Evolutionary conservation across 2,329 filamentous ascomycete species (phyloP).

Genomic region (Aspergillus versicolor): DNA sequence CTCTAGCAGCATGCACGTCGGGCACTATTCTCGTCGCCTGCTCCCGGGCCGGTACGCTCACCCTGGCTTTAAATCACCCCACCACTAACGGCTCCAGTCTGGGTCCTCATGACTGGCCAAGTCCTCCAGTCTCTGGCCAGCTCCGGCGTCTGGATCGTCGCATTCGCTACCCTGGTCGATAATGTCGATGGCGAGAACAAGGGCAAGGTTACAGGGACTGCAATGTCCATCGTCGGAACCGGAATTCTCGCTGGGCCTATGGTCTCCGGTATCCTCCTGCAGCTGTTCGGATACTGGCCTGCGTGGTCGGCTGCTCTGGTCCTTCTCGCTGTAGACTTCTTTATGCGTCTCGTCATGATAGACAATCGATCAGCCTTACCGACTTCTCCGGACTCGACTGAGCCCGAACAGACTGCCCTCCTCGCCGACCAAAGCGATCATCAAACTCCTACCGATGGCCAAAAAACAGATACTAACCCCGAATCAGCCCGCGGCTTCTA

Average conservation of each 20-base stretch:
- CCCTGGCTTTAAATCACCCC: background rate
- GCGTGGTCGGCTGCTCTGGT: conserved; percentile 29
- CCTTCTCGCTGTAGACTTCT: conserved; percentile 29
- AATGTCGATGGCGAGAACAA: conserved; percentile 26
- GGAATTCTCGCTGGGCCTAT: conserved; percentile 31
- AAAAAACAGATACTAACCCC: background rate
- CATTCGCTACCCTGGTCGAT: conserved; percentile 29
- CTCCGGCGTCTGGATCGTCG: conserved; percentile 33
- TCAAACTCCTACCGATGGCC: no score
- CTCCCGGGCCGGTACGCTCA: conserved; percentile 19
- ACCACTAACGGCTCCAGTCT: conserved; percentile 14
- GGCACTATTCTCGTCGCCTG: conserved; percentile 28
- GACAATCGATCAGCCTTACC: conserved; percentile 14
- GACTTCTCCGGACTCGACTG: background rate
- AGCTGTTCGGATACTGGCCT: conserved; percentile 31
- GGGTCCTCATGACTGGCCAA: conserved; percentile 26
- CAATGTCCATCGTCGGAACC: conserved; percentile 25
- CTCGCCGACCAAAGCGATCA: background rate
- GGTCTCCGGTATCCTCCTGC: conserved; percentile 26
- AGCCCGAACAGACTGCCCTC: background rate
- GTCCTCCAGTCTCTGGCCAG: conserved; percentile 30
- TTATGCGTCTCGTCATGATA: conserved; percentile 29
- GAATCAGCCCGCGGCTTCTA: conserved; percentile 22
- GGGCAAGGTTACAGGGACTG: conserved; percentile 26
- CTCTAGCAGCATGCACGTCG: conserved; percentile 24